These are phyloP conservation scores for Beta corolliflora DNA, from an alignment of 179 eudicot genomes.

Conservation along the genomic window DNA sequence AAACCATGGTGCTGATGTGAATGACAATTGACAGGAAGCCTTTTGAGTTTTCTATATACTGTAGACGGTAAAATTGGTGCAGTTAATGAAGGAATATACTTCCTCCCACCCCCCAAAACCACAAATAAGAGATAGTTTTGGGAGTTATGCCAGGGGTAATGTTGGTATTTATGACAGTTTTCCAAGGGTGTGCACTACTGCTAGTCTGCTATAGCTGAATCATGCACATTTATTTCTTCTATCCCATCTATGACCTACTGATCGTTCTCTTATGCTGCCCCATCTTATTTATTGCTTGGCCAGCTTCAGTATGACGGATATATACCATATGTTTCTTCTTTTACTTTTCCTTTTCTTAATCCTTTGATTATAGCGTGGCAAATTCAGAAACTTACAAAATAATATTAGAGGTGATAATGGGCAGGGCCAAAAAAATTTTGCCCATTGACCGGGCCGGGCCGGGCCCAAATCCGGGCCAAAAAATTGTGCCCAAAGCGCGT, in stretches of 20 bases:
- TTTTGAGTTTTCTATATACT: neutral
- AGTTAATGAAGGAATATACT: constrained; percentile 23
- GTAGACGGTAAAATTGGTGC: constrained; percentile 2
- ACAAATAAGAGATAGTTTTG: neutral
- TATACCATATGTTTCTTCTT: neutral
- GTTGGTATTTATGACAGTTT: constrained; percentile 4
- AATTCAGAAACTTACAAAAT: neutral
- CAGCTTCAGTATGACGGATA: neutral
- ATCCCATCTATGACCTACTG: constrained; percentile 21
- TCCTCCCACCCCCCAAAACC: neutral
- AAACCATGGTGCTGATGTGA: neutral
- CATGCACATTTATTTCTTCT: constrained; percentile 15
- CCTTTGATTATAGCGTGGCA: neutral
- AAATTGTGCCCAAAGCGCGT: too few species aligned
- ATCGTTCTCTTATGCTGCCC: constrained; percentile 21
- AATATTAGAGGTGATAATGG: too few species aligned
- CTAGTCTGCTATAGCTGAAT: constrained; percentile 6
- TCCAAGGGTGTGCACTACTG: neutral
- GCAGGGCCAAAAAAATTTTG: too few species aligned
- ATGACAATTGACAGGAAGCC: neutral
- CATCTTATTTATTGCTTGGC: constrained; percentile 19
- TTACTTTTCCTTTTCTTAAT: neutral
- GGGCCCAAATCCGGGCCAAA: too few species aligned
- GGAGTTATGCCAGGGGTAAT: constrained; percentile 14
- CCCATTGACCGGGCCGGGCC: too few species aligned